Percentiles rank a stretch among this genome's conserved stretches.
phyloP scores from a whole-genome alignment of 108 stramenopile species.

The Skeletonema marinoi region DNA sequence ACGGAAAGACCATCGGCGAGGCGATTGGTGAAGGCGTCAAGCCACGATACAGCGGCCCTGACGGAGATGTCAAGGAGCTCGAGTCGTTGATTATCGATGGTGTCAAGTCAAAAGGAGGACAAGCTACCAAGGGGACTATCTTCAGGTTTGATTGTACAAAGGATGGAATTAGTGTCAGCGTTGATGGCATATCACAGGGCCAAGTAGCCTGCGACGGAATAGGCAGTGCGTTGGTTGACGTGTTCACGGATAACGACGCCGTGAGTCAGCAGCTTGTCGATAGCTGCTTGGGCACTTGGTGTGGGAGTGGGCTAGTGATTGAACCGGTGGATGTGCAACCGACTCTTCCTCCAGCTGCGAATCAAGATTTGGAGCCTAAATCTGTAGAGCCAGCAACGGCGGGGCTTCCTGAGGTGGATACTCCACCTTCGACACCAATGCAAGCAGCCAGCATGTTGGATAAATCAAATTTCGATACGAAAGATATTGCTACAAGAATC shows the following conservation, averaged over 20 bases:
- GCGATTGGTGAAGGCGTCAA: constrained; percentile 83
- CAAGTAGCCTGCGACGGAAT: constrained; percentile 60
- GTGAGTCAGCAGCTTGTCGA: constrained; percentile 67
- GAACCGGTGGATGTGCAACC: background rate
- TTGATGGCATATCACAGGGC: constrained; percentile 73
- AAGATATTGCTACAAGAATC: background rate
- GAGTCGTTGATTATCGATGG: constrained; percentile 51
- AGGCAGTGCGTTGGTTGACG: constrained; percentile 56
- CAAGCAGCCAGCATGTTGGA: constrained; percentile 35
- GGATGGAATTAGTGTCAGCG: constrained; percentile 64
- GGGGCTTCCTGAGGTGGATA: constrained; percentile 58
- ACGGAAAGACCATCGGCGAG: constrained; percentile 79
- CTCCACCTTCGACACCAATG: constrained; percentile 59
- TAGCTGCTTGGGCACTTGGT: constrained; percentile 53
- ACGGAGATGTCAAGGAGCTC: constrained; percentile 50
- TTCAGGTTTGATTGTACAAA: constrained; percentile 70
- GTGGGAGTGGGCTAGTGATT: background rate
- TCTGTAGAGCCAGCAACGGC: background rate
- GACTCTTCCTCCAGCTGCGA: background rate
- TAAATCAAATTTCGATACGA: background rate
- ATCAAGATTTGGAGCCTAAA: background rate
- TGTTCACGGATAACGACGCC: constrained; percentile 80
- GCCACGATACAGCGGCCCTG: constrained; percentile 40
- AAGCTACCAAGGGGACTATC: constrained; percentile 57
- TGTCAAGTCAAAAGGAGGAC: constrained; percentile 64